Conservation (phyloP, 495 filamentous ascomycete species). For the Trichoderma asperelloides region DNA sequence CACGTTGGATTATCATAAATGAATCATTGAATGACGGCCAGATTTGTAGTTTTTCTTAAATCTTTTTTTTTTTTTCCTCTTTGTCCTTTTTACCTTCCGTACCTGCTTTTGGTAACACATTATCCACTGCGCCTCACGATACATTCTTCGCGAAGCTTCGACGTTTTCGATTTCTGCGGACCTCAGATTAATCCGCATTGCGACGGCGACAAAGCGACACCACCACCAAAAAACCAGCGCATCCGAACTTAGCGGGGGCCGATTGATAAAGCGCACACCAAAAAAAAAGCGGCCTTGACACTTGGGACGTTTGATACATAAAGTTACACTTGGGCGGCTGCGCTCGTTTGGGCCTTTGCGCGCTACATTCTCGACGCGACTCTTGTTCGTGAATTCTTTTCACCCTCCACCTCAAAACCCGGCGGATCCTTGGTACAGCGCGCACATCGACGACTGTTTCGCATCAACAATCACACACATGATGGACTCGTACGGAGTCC, state of each 20-base stretch:
- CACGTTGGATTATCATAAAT: not conserved
- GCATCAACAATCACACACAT: not conserved
- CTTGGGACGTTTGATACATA: too few species aligned
- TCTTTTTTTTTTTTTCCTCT: not conserved
- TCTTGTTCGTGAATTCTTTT: not conserved
- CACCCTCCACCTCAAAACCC: not conserved
- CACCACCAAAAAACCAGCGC: too few species aligned
- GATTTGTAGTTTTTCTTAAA: not conserved
- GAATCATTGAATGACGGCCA: not conserved
- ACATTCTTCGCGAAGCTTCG: too few species aligned
- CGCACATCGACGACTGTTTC: not conserved
- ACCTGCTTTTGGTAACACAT: not conserved
- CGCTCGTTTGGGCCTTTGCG: too few species aligned
- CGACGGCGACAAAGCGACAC: too few species aligned
- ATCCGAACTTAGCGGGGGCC: not conserved
- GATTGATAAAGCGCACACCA: not conserved
- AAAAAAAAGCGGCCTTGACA: too few species aligned
- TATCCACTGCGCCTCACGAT: too few species aligned
- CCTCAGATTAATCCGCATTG: too few species aligned
- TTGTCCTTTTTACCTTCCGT: not conserved
- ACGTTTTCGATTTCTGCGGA: too few species aligned
- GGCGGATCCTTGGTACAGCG: too few species aligned
- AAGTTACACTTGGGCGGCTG: too few species aligned
- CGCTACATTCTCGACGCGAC: too few species aligned
- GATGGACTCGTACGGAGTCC: constrained; percentile 12